Base-by-base conservation (phyloP, 2,329 filamentous ascomycete species). In the Fragosphaeria purpurea region DNA sequence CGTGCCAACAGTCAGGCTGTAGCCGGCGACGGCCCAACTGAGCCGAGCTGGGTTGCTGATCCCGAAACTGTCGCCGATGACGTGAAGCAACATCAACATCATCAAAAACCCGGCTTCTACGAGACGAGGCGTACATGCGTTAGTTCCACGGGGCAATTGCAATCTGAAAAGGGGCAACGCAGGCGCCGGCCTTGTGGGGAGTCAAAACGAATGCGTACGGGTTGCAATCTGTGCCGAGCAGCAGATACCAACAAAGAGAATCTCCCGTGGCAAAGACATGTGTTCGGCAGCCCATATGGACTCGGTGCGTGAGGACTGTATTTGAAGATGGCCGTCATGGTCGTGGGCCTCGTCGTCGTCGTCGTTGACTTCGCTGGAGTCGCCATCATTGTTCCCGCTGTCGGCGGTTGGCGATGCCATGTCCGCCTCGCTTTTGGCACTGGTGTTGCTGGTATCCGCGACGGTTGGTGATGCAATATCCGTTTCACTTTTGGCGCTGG, bases 11-110 rank as follows among this genome's bases (percentile, higher is more conserved):
- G 68, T 76, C 55, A 82, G 61, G 12, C 68, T 71, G 59, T 79
- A 83, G 2, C 74, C 77, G 1, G 76, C 76, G 7, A 76, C 68
- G 40, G 75, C 70, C 77, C 79, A 82, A 47, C 68, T 70, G 11
- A 79, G 63, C n/a, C 71, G 60, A 6, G 69, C 70, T 0, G 65
- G 61, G 2, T 70, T 66, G 3, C 57, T 64, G 42, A 71, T 61
- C 22, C 63, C 62, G 54, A 79, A 78, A 47, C 62, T 67, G 8
- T 60, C 56, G 7, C 71, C 73, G 46, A 79, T 73, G 30, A 71
- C 66, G 49, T 65, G 65, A 2, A 76, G 62, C 12, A 74, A 70
- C 8, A 72, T 64, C 31, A 80, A 60, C 5, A 65, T 65, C 52
- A 70, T 64, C 6, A 66, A 68, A 5, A 77, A 63, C n/a, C 67